phyloP scores from a whole-genome alignment of 495 filamentous ascomycete species.

The Trypethelium eluteriae region DNA sequence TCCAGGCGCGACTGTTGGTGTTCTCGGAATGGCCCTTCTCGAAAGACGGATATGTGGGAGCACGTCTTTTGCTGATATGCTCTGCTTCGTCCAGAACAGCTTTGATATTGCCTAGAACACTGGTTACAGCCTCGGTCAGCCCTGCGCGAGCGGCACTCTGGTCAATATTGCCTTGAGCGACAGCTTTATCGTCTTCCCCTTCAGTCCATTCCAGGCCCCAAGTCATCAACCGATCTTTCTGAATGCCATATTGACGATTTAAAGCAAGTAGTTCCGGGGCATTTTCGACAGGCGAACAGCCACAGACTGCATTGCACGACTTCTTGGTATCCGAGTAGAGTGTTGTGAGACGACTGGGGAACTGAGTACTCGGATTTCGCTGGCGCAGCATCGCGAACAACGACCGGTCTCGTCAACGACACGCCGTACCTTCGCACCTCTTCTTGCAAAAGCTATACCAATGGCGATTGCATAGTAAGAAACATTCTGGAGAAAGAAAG shows the following conservation, averaged over 20 bases:
- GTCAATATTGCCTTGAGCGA: constrained; percentile 71
- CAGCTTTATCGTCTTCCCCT: constrained; percentile 48
- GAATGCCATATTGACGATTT: constrained; percentile 53
- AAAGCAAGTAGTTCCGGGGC: constrained; percentile 49
- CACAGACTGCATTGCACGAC: constrained; percentile 74
- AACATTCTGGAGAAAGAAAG: not conserved
- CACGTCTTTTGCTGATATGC: constrained; percentile 49
- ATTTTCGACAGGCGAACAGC: constrained; percentile 50
- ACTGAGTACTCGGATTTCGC: constrained; percentile 14
- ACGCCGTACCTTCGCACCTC: not conserved
- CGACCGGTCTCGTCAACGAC: not conserved
- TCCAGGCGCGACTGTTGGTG: constrained; percentile 37
- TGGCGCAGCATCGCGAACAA: not conserved
- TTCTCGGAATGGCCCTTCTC: constrained; percentile 31
- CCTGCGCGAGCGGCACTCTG: constrained; percentile 76
- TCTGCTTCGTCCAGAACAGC: constrained; percentile 81
- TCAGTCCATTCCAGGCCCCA: constrained; percentile 86
- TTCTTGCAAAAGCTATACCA: not conserved
- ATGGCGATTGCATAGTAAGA: not conserved
- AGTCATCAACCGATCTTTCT: constrained; percentile 68
- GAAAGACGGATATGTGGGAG: constrained; percentile 39
- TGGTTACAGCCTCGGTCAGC: constrained; percentile 76
- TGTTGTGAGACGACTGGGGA: constrained; percentile 70
- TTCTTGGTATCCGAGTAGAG: constrained; percentile 90
- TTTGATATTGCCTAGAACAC: constrained; percentile 83